A percentile compares a stretch with the other conserved stretches of the same genome.
Evolutionary conservation across 1,284 basidiomycete species (phyloP).

Genomic region (Cutaneotrichosporon daszewskae): DNA sequence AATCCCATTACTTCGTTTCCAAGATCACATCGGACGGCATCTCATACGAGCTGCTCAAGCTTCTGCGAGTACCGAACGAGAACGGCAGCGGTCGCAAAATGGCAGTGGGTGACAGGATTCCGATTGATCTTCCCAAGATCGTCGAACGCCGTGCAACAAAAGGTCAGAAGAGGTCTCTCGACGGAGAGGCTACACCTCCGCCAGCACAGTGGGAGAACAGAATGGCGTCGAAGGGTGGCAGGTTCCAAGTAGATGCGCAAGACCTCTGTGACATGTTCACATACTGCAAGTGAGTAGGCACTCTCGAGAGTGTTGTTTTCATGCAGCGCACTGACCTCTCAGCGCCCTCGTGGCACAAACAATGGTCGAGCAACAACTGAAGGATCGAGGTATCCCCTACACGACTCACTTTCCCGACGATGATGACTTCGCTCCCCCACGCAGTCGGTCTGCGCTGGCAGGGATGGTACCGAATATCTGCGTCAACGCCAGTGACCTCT

Average conservation of each 20-base stretch:
- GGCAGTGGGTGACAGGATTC: slow-evolving; percentile 28
- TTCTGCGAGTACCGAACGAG: slow-evolving; percentile 30
- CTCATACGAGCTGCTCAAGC: slow-evolving; percentile 35
- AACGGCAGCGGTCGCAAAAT: slow-evolving; percentile 28
- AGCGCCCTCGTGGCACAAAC: slow-evolving; percentile 86
- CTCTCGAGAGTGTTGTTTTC: no score
- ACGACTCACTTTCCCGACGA: slow-evolving; percentile 60
- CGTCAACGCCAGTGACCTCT: slow-evolving; percentile 70
- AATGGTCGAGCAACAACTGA: slow-evolving; percentile 81
- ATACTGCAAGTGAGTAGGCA: slow-evolving; percentile 36
- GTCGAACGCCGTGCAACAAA: slow-evolving; percentile 19
- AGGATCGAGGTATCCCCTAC: slow-evolving; percentile 70
- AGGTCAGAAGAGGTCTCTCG: slow-evolving; percentile 6
- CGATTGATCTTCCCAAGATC: slow-evolving; percentile 25
- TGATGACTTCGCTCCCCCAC: slow-evolving; percentile 13
- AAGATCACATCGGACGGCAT: slow-evolving; percentile 28
- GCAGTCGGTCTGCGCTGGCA: slow-evolving; percentile 40
- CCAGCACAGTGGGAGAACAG: slow-evolving; percentile 1
- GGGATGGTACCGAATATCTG: slow-evolving; percentile 69
- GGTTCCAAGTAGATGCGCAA: slow-evolving; percentile 32
- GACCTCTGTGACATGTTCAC: slow-evolving; percentile 39
- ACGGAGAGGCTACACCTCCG: slow-evolving; percentile 2
- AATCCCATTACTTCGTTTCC: slow-evolving; percentile 35
- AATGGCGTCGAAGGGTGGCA: slow-evolving; percentile 3
- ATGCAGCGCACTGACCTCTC: slow-evolving; percentile 2